Base-by-base conservation (phyloP, 2,329 filamentous ascomycete genomes). In the Plectosphaerella cucumerina region DNA sequence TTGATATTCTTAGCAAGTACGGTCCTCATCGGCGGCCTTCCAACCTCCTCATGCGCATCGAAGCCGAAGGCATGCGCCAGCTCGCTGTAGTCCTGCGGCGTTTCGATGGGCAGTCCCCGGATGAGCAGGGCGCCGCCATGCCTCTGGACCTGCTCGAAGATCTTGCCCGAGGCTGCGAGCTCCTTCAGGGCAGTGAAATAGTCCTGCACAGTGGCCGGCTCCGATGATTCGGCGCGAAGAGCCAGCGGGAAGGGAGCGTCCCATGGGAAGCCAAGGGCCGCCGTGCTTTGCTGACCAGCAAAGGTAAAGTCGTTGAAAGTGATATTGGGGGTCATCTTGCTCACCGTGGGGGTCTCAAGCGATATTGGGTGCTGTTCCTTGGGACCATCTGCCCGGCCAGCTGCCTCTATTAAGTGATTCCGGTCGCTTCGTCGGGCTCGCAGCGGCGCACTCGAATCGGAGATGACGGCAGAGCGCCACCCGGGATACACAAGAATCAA, bases 51-150 rank as follows among this genome's bases (percentile, higher is more conserved):
- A 45, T 70, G 64, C 1, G 65, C 55, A 6, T 54, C 47, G 23
- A 68, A 67, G 2, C 66, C 65, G 47, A 69, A 69, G 2, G 65
- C 65, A 50, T 69, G 63, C 5, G 65, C 65, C 9, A 68, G 50
- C 11, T 59, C 54, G 31, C 65, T 68, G 49, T 67, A 70, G n/a
- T 68, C 62, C 8, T 66, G 55, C 0, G 66, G 53, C 1, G 57
- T 63, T 5, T 49, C 52, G n/a, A 69, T 62, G 3, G 64, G 65
- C 10, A 68, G 55, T 2, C 65, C 64, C 5, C 64, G 62, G 20
- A 70, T 59, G 17, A 69, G 50, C 6, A 67, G 42, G 6, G 65
- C 67, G 18, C 67, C 67, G 1, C 66, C 65, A 23, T 70, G 67
- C 18, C 56, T 47, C 15, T 57, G 56, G 10, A 64, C 47, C 2